phyloP scores from a whole-genome alignment of 176 grass and related monocot genomes.

The Hordeum marinum region DNA sequence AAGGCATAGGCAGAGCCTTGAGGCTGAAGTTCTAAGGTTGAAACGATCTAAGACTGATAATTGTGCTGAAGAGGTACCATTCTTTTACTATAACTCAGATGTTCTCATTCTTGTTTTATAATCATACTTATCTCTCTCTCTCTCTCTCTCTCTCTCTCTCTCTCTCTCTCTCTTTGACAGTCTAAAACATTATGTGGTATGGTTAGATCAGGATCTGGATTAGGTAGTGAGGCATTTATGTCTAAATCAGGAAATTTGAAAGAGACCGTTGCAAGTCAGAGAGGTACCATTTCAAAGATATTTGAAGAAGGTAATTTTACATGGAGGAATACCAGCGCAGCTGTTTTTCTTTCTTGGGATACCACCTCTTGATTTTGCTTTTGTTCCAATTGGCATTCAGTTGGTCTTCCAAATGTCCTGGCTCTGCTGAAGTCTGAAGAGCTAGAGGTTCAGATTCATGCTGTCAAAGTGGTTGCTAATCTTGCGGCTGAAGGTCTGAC shows the following conservation, averaged over 20 bases:
- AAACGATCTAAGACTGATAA: constrained; percentile 49
- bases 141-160: constrained; percentile 7
- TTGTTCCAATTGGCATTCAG: constrained; percentile 36
- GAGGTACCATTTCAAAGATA: constrained; percentile 77
- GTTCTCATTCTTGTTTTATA: constrained; percentile 9
- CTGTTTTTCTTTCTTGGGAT: neutral
- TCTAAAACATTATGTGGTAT: constrained; percentile 40
- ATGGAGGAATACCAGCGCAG: neutral
- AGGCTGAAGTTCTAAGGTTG: constrained; percentile 68
- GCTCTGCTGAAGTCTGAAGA: constrained; percentile 91
- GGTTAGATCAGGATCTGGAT: constrained; percentile 56
- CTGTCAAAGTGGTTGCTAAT: constrained; percentile 85
- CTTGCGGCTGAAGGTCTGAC: constrained; percentile 79
- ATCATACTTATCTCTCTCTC: constrained; percentile 9
- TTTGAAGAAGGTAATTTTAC: constrained; percentile 78
- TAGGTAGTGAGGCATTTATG: constrained; percentile 28
- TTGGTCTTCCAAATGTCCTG: constrained; percentile 71
- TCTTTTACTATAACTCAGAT: constrained; percentile 9
- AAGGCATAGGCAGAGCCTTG: constrained; percentile 51
- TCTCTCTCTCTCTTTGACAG: constrained; percentile 39
- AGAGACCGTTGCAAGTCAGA: constrained; percentile 58
- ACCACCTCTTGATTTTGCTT: constrained; percentile 27
- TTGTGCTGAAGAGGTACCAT: constrained; percentile 55
- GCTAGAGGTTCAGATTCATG: constrained; percentile 75
- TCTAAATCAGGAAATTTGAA: constrained; percentile 59